phyloP scores from a whole-genome alignment of 768 basidiomycete species.

The Boletus subcaerulescens region DNA sequence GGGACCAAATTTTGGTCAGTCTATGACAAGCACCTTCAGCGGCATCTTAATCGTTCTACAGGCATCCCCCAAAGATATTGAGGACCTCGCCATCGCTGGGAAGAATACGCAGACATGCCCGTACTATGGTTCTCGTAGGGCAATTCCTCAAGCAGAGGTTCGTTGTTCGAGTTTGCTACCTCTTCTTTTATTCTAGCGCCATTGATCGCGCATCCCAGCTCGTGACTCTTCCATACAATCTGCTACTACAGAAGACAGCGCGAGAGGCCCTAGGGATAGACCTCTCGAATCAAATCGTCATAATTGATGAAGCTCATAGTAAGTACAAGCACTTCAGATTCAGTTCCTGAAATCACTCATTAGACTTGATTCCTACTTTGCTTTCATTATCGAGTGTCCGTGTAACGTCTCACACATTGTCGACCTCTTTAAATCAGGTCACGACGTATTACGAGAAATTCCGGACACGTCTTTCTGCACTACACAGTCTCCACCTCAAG shows the following conservation, averaged over 20 bases:
- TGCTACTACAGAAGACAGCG: constrained; percentile 77
- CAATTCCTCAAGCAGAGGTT: constrained; percentile 90
- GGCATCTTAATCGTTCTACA: constrained; percentile 27
- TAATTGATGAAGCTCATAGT: constrained; percentile 98
- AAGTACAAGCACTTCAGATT: constrained; percentile 29
- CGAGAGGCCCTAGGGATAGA: constrained; percentile 87
- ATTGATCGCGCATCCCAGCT: constrained; percentile 45
- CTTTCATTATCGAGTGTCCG: constrained; percentile 79
- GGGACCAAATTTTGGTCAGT: constrained; percentile 79
- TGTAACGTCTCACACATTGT: constrained; percentile 55
- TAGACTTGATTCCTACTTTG: constrained; percentile 87
- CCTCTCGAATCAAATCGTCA: constrained; percentile 77
- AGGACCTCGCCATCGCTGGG: constrained; percentile 80
- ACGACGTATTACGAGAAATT: constrained; percentile 75
- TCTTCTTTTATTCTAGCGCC: background rate
- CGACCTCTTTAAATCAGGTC: constrained; percentile 70
- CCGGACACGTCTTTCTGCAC: constrained; percentile 66
- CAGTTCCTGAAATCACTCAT: constrained; percentile 3
- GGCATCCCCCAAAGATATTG: constrained; percentile 92
- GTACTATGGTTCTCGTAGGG: constrained; percentile 87
- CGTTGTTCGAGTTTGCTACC: constrained; percentile 6
- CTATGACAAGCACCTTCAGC: background rate
- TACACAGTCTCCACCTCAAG: constrained; percentile 75
- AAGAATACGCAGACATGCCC: constrained; percentile 73
- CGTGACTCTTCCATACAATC: constrained; percentile 91